Evolutionary conservation across 805 yeast genomes (phyloP).

Genomic region (Yamadazyma endophytica): DNA sequence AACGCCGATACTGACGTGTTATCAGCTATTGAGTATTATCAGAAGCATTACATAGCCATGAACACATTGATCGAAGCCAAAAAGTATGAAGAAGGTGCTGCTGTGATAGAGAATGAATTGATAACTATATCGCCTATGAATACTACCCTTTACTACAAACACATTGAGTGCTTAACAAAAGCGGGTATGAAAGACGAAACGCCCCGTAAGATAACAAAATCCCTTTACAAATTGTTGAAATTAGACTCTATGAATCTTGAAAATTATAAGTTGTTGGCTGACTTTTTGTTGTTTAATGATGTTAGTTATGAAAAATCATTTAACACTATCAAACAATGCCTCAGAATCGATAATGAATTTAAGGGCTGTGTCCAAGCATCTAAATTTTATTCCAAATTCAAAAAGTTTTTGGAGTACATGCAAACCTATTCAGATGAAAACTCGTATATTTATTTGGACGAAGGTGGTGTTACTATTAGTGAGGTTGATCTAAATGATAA

Average conservation of each 20-base stretch:
- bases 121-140: conserved; percentile 41
- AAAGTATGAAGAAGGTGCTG: conserved; percentile 3
- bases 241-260: conserved; percentile 22
- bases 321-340: conserved; percentile 57
- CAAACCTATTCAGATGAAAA: conserved; percentile 41
- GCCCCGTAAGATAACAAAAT: conserved; percentile 15
- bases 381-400: conserved; percentile 48
- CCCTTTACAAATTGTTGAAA: conserved; percentile 22
- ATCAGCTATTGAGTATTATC: too few relatives aligned
- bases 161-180: conserved; percentile 20
- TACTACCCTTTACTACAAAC: conserved; percentile 15
- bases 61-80: not conserved
- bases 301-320: conserved; percentile 50
- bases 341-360: conserved; percentile 74
- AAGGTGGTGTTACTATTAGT: conserved; percentile 14
- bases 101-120: conserved; percentile 20
- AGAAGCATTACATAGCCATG: conserved; percentile 2
- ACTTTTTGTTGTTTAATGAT: conserved; percentile 43
- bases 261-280: conserved; percentile 21
- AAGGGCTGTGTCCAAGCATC: conserved; percentile 53
- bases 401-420: conserved; percentile 31
- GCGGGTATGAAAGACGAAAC: conserved; percentile 5
- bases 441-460: conserved; percentile 21
- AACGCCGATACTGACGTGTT: too few relatives aligned
- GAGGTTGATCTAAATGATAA: conserved; percentile 18